Base-by-base conservation (phyloP, 2,329 filamentous ascomycete species). In the Mollisiaceae sp. region DNA sequence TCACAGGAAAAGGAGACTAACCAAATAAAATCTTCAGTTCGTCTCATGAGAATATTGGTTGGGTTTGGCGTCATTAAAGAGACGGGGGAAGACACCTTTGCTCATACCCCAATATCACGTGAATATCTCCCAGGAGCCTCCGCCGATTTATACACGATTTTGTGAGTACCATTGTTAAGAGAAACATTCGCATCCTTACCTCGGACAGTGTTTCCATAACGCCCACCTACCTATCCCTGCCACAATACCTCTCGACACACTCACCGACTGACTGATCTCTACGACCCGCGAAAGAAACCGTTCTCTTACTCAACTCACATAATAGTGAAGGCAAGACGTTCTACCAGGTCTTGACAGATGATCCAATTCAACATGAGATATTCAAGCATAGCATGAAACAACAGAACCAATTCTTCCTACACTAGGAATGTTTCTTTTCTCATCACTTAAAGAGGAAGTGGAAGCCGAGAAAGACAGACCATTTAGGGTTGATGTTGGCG, bases 401-500 rank as follows among this genome's bases (percentile, higher is more conserved):
- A 32, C 55, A 63, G 70, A 72, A 59, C 59, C 63, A 1, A 32
- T 47, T 1, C n/a, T 69, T 1, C 69, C 68, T 5, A 65, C 60
- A 18, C 63, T 70, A 4, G 71, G 69, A 8, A 70, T 72, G 69
- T 71, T 68, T 50, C 67, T 63, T 8, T 71, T 70, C n/a, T 27
- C 36, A 0, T 64, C 62, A 3, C n/a, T 71, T 6, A 66, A 66
- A 27, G 62, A 66, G 22, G 62, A 64, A 36, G 67, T 71, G 1
- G 32, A 68, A 0, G 71, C 71, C 5, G 75, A 75, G 50, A 67
- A 70, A 1, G 76, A 74, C 18, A 68, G 75, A 73, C 0, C 70
- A 27, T 67, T 73, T 55, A 54, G 71, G 1, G 70, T 72, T 14
- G 71, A 73, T 59, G 66, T 72, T 39, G 69, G 63, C 5, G 70